These are phyloP conservation scores for Nakazawaea wickerhamii DNA, from an alignment of 805 yeast species.

Conservation along the genomic window DNA sequence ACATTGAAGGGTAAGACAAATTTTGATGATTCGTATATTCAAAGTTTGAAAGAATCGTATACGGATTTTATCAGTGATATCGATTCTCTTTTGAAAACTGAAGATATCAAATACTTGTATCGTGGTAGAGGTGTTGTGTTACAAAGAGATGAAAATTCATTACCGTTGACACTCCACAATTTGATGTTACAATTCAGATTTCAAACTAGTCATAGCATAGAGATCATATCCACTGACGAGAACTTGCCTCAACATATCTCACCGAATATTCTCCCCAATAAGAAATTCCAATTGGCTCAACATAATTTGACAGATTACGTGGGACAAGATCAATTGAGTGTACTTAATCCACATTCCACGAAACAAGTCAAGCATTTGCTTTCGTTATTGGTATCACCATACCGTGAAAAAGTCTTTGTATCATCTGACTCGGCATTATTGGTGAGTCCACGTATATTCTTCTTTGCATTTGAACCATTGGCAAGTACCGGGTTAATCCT, in stretches of 20 bases:
- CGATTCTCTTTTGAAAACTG: not conserved
- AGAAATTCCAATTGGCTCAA: not conserved
- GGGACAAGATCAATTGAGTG: not conserved
- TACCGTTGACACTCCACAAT: not conserved
- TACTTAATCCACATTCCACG: not conserved
- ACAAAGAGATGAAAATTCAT: not conserved
- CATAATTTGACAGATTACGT: not conserved
- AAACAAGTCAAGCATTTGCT: not conserved
- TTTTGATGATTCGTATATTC: not conserved
- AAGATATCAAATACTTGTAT: not conserved
- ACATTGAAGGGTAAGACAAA: not conserved
- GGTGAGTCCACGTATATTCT: not conserved
- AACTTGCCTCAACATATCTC: not conserved
- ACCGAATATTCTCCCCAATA: not conserved
- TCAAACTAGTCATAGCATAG: not conserved
- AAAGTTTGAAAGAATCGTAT: not conserved
- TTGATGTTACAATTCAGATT: not conserved
- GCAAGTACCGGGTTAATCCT: not conserved
- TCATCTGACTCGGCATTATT: not conserved
- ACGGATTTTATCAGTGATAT: not conserved
- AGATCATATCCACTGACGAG: not conserved
- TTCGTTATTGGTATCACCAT: not conserved
- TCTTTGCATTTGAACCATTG: not conserved
- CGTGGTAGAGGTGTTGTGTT: conserved; percentile 7
- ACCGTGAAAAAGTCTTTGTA: not conserved